These are phyloP conservation scores for Striga hermonthica DNA, from an alignment of 305 asterid genomes.

Conservation along the genomic window DNA sequence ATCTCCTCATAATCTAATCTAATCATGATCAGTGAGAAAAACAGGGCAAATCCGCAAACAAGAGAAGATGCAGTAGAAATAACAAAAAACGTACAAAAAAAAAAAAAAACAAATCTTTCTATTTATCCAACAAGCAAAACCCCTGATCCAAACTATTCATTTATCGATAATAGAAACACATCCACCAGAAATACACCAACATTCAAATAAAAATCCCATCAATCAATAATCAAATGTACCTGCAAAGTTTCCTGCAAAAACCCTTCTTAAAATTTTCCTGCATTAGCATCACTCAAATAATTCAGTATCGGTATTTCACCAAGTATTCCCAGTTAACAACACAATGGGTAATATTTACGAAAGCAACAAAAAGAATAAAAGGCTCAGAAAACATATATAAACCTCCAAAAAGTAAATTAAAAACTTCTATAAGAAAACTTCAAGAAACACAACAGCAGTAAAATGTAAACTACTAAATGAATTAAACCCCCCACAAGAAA, in stretches of 20 bases:
- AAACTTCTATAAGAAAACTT: background rate
- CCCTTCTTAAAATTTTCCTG: conserved; percentile 31
- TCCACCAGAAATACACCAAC: conserved; percentile 18
- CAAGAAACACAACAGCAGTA: background rate
- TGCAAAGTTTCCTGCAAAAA: conserved; percentile 26
- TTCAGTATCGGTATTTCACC: conserved; percentile 15
- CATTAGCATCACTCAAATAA: conserved; percentile 25
- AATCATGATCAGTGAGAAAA: conserved; percentile 22
- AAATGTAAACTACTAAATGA: background rate
- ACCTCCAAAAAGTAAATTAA: background rate
- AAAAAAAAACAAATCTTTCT: conserved; percentile 6
- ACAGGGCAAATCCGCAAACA: background rate
- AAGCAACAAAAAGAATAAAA: background rate
- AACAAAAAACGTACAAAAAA: background rate
- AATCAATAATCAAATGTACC: conserved; percentile 32
- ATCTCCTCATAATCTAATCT: background rate
- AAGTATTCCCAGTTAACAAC: conserved; percentile 26
- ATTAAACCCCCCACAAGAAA: background rate
- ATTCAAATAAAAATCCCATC: conserved; percentile 21
- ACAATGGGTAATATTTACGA: conserved; percentile 5
- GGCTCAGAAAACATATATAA: background rate
- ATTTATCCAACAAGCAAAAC: conserved; percentile 15
- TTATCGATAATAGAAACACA: background rate
- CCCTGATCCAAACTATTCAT: conserved; percentile 10
- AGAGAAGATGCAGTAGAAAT: conserved; percentile 6